Conservation (phyloP, 2,329 filamentous ascomycete species). For the Phoma sp. region DNA sequence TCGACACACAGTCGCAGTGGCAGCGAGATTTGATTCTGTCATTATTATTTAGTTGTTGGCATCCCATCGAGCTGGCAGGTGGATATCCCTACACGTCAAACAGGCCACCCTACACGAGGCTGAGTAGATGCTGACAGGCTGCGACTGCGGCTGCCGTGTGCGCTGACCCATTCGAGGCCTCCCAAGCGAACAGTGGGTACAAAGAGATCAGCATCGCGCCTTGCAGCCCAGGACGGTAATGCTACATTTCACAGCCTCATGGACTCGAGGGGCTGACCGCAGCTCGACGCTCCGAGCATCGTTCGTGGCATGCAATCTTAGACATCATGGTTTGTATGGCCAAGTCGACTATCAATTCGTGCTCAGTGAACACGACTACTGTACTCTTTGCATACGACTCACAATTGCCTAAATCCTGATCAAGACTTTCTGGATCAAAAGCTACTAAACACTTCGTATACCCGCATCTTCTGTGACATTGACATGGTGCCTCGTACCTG, state of each 20-base stretch:
- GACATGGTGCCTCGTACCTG: conserved; percentile 1
- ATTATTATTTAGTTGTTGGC: neutral
- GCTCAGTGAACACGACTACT: too few relatives aligned
- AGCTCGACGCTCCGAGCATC: neutral
- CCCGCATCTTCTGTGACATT: neutral
- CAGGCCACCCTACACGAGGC: neutral
- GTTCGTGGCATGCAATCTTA: too few relatives aligned
- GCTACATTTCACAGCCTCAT: conserved; percentile 7
- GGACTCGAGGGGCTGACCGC: conserved; percentile 5
- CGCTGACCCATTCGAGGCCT: conserved; percentile 1
- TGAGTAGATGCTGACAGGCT: conserved; percentile 4
- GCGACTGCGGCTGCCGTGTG: neutral
- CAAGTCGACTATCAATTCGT: too few relatives aligned
- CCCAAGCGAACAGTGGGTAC: conserved; percentile 6
- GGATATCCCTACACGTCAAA: neutral
- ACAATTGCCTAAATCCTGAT: too few relatives aligned
- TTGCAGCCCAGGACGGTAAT: neutral
- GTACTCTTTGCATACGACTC: too few relatives aligned
- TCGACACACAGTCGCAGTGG: neutral
- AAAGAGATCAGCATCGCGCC: conserved; percentile 1
- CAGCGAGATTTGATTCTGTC: neutral
- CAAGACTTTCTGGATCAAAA: too few relatives aligned
- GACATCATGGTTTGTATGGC: too few relatives aligned
- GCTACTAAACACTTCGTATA: too few relatives aligned
- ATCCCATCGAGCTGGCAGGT: neutral